A percentile compares a stretch with the other conserved stretches of the same genome.
These are phyloP conservation scores for Lipomyces japonicus DNA, from an alignment of 805 yeast species.

Conservation along the genomic window DNA sequence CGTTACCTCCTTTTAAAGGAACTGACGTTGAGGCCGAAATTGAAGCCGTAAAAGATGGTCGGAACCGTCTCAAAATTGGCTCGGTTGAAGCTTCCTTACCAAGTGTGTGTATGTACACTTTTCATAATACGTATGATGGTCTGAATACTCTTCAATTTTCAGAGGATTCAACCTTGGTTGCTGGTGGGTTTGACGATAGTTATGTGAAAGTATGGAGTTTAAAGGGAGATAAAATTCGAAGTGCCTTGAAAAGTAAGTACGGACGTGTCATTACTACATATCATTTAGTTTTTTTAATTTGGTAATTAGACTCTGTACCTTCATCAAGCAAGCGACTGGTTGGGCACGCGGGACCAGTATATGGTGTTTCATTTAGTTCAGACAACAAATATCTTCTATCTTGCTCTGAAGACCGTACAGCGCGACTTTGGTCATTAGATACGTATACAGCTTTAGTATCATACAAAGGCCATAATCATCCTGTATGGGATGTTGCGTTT, in stretches of 20 bases:
- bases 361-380: slow-evolving; percentile 85
- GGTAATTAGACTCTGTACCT: slow-evolving; percentile 19
- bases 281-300: background rate
- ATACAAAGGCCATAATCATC: slow-evolving; percentile 95
- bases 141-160: slow-evolving; percentile 84
- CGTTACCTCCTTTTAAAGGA: slow-evolving; percentile 80
- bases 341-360: slow-evolving; percentile 94
- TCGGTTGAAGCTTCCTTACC: slow-evolving; percentile 79
- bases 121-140: slow-evolving; percentile 89
- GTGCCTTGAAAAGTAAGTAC: slow-evolving; percentile 37
- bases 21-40: slow-evolving; percentile 77
- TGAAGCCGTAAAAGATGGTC: slow-evolving; percentile 72
- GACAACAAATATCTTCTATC: slow-evolving; percentile 78
- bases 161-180: slow-evolving; percentile 78
- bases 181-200: slow-evolving; percentile 93
- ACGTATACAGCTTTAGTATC: slow-evolving; percentile 83
- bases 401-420: slow-evolving; percentile 87
- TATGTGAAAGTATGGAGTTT: slow-evolving; percentile 88
- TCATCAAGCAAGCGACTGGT: slow-evolving; percentile 50
- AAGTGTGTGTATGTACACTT: slow-evolving; percentile 95
- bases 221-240: slow-evolving; percentile 68
- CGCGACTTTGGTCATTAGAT: slow-evolving; percentile 89
- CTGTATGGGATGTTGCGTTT: slow-evolving; percentile 95
- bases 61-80: slow-evolving; percentile 67
- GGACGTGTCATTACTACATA: slow-evolving; percentile 2